Percentiles rank a stretch among this genome's conserved stretches.
Conservation (phyloP, 805 yeast species). For the Yarrowia deformans region DNA sequence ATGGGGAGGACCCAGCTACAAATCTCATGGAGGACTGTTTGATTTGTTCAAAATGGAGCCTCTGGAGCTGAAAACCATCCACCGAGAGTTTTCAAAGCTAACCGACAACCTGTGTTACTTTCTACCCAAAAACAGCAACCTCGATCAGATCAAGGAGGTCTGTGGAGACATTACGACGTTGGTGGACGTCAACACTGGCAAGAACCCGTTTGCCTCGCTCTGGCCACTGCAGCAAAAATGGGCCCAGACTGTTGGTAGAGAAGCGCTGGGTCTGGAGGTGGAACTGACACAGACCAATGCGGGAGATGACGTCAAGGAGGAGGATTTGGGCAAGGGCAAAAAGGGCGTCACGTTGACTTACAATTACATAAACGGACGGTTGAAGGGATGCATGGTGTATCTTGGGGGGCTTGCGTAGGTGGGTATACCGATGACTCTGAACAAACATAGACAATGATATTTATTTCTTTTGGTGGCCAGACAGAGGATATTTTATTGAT, state of each 20-base stretch:
- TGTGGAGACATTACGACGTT: neutral
- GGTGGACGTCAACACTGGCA: conserved; percentile 11
- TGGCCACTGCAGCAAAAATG: conserved; percentile 15
- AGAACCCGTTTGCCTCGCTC: neutral
- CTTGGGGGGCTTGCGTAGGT: neutral
- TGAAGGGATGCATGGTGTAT: conserved; percentile 20
- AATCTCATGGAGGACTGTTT: conserved; percentile 40
- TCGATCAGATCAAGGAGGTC: conserved; percentile 41
- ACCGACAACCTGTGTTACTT: conserved; percentile 42
- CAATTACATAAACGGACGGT: neutral
- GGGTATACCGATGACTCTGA: no score
- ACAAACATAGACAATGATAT: no score
- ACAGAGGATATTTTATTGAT: no score
- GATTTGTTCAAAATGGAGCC: conserved; percentile 40
- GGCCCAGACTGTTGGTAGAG: neutral
- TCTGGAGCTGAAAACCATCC: conserved; percentile 40
- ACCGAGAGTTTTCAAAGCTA: conserved; percentile 40
- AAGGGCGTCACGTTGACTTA: neutral
- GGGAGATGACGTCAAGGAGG: conserved; percentile 9
- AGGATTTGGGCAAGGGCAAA: neutral
- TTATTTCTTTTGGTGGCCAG: no score
- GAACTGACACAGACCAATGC: neutral
- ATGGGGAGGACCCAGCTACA: conserved; percentile 83
- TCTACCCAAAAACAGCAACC: conserved; percentile 44
- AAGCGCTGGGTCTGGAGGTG: neutral